phyloP scores from a whole-genome alignment of 192 early-diverging fungal species.

The Coemansia sp. region DNA sequence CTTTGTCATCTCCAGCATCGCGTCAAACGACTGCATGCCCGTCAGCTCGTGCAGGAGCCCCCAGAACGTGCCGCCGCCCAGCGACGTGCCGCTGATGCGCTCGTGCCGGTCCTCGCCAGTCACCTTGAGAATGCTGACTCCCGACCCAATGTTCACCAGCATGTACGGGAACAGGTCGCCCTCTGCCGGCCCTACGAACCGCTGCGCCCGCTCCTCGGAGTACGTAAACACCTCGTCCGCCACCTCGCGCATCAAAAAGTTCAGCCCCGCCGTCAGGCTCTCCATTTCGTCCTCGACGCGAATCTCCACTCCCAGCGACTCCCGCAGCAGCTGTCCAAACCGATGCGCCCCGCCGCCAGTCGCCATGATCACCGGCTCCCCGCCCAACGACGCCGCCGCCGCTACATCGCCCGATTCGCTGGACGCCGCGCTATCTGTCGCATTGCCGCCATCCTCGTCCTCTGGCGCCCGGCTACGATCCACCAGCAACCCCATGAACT shows the following conservation, averaged over 20 bases:
- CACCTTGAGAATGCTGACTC: slow-evolving; percentile 94
- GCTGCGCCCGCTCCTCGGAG: slow-evolving; percentile 66
- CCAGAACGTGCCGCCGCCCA: slow-evolving; percentile 97
- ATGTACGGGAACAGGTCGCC: slow-evolving; percentile 84
- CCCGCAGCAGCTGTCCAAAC: slow-evolving; percentile 63
- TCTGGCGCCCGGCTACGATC: slow-evolving; percentile 16
- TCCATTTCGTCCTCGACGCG: slow-evolving; percentile 94
- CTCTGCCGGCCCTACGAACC: slow-evolving; percentile 52
- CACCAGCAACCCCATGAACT: slow-evolving; percentile 70
- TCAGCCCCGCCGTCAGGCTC: slow-evolving; percentile 76
- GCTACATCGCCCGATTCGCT: slow-evolving; percentile 10
- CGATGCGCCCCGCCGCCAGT: slow-evolving; percentile 87
- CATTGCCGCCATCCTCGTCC: slow-evolving; percentile 2
- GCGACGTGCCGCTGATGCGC: slow-evolving; percentile 80
- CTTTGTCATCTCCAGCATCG: slow-evolving; percentile 83
- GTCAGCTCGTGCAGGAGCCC: slow-evolving; percentile 86
- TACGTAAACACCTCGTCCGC: slow-evolving; percentile 94
- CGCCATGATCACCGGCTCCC: slow-evolving; percentile 63
- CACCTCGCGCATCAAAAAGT: slow-evolving; percentile 88
- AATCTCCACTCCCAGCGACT: slow-evolving; percentile 67
- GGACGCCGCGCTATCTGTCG: slow-evolving; percentile 12
- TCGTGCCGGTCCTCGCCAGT: slow-evolving; percentile 80
- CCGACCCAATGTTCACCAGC: slow-evolving; percentile 96
- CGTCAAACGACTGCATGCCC: slow-evolving; percentile 82
- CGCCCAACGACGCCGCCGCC: slow-evolving; percentile 24